These are phyloP conservation scores for Trametes maxima DNA, from an alignment of 768 basidiomycete genomes.

Conservation along the genomic window DNA sequence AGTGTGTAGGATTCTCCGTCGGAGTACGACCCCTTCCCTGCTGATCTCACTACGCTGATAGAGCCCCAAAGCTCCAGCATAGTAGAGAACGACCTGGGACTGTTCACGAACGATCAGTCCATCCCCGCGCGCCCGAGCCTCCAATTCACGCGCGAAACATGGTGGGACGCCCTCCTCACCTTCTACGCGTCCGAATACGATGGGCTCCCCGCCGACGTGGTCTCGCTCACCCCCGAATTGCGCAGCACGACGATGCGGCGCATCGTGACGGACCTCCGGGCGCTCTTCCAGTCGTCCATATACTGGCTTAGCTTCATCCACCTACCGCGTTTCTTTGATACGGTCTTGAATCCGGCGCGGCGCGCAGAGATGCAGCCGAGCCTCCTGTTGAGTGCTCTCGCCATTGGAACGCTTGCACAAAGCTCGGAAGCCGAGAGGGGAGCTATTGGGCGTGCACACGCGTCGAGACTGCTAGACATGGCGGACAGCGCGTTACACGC, in stretches of 20 bases:
- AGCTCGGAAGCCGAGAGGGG: slow-evolving; percentile 62
- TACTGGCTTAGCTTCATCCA: slow-evolving; percentile 78
- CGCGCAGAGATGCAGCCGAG: slow-evolving; percentile 66
- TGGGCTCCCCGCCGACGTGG: neutral
- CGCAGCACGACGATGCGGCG: slow-evolving; percentile 47
- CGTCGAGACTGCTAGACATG: slow-evolving; percentile 61
- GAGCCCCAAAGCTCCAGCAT: neutral
- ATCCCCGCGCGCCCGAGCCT: slow-evolving; percentile 55
- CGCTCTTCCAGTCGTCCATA: slow-evolving; percentile 63
- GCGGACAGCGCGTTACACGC: slow-evolving; percentile 72
- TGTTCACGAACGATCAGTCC: neutral
- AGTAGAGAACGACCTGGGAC: neutral
- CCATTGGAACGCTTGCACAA: slow-evolving; percentile 65
- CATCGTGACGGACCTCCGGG: slow-evolving; percentile 59
- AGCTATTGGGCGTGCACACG: slow-evolving; percentile 52
- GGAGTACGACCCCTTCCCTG: slow-evolving; percentile 18
- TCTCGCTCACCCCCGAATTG: slow-evolving; percentile 29
- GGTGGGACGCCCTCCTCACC: slow-evolving; percentile 75
- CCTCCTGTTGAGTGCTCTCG: slow-evolving; percentile 61
- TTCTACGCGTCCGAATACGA: slow-evolving; percentile 42
- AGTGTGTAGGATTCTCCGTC: neutral
- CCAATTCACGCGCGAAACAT: slow-evolving; percentile 68
- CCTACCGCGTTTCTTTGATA: slow-evolving; percentile 64
- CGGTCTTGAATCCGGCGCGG: slow-evolving; percentile 52
- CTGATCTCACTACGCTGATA: neutral